Base-by-base conservation (phyloP, 805 yeast species). In the Teunomyces barrocoloradensis region DNA sequence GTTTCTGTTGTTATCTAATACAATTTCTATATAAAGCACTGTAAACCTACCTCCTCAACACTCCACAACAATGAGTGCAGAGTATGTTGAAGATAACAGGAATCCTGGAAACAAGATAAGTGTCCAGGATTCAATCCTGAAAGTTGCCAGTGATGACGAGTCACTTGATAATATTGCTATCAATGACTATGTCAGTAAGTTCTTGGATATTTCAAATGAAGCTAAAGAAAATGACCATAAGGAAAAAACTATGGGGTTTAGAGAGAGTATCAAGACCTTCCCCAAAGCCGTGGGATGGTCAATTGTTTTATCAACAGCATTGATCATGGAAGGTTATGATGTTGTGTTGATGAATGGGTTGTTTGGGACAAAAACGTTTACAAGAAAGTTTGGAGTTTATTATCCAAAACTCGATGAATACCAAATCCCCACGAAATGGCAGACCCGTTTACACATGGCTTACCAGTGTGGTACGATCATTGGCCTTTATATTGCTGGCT, bases 401-500 rank as follows among this genome's bases (percentile, higher is more conserved):
- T 53, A 53, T 50, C 64, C 64, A 4, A 61, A 60, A 6, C 54
- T 54, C 13, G 61, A 57, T 28, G 55, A 46, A 2, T 70, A 64
- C 50, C 67, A 63, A 41, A 53, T 77, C 17, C 63, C 71, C 17
- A 69, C 74, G n/a, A 56, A 61, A 10, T 75, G 79, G 79, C 69
- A 71, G 42, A 62, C 71, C 13, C 65, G 69, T 4, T 58, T 74
- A 25, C 51, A 69, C 12, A 68, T 68, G 70, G 55, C 60, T 17
- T 60, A 55, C 9, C 50, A 54, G 17, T 58, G 61, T 48, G 69
- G 71, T 53, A 66, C 60, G 29, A 64, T 80, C 43, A 49, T 76
- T 18, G 84, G 82, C 18, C 66, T 77, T 46, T 68, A 71, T 44
- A 44, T 66, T 42, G 73, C 75, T 21, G 81, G 81, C 46, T 52